A percentile compares a stretch with the other conserved stretches of the same genome.
phyloP scores from a whole-genome alignment of 1,284 basidiomycete genomes.

The Melampsora larici-populina region DNA sequence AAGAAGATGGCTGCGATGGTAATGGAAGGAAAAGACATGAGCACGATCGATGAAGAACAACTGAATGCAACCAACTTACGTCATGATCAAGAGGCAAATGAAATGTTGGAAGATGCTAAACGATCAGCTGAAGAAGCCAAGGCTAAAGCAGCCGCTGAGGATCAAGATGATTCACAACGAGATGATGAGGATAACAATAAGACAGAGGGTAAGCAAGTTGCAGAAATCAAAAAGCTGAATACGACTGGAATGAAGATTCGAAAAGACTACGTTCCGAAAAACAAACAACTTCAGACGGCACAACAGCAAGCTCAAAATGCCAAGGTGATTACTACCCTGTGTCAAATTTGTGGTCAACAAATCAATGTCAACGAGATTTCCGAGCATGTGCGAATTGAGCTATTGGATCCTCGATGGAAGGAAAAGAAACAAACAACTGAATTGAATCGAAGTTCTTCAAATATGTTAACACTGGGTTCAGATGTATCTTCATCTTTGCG shows the following conservation, averaged over 20 bases:
- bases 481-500: constrained; percentile 87
- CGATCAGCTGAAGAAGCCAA: constrained; percentile 64
- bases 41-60: constrained; percentile 71
- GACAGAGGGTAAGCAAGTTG: constrained; percentile 57
- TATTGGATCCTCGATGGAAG: constrained; percentile 96
- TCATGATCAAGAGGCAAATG: constrained; percentile 59
- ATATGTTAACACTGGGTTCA: constrained; percentile 65
- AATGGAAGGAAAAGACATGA: constrained; percentile 79
- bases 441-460: constrained; percentile 80
- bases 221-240: constrained; percentile 47
- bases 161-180: constrained; percentile 66
- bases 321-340: constrained; percentile 73
- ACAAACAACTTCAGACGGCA: constrained; percentile 44
- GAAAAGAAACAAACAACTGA: constrained; percentile 83
- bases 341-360: constrained; percentile 88
- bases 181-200: constrained; percentile 72
- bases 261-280: constrained; percentile 89
- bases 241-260: constrained; percentile 81
- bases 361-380: constrained; percentile 90
- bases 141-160: constrained; percentile 71
- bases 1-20: constrained; percentile 98
- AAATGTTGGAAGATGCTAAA: constrained; percentile 68
- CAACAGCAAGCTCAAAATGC: constrained; percentile 25
- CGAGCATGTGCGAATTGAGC: constrained; percentile 97
- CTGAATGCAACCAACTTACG: constrained; percentile 59